These are phyloP conservation scores for Sporisorium exsertum DNA, from an alignment of 1,284 basidiomycete species.

Conservation along the genomic window DNA sequence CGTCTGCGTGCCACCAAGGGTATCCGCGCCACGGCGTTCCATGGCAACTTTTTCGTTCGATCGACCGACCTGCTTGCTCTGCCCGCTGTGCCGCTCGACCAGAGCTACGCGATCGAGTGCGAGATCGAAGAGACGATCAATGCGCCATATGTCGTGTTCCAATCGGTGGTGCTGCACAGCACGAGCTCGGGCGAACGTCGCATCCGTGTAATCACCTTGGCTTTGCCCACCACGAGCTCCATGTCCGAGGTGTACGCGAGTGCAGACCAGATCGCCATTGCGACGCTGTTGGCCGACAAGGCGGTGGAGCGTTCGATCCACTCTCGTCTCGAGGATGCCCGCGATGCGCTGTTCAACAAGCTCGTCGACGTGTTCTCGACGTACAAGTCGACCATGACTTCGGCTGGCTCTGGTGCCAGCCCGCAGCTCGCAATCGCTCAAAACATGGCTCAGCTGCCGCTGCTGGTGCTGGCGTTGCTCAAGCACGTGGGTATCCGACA, in stretches of 20 bases:
- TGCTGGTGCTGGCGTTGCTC: constrained; percentile 86
- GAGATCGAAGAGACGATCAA: constrained; percentile 97
- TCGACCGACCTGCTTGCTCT: constrained; percentile 96
- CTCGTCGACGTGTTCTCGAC: constrained; percentile 88
- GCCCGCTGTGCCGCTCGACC: constrained; percentile 94
- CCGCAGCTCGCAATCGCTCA: constrained; percentile 92
- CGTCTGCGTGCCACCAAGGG: constrained; percentile 88
- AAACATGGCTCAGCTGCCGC: constrained; percentile 92
- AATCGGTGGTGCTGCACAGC: constrained; percentile 95
- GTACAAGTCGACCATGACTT: constrained; percentile 97
- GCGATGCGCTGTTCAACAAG: constrained; percentile 90
- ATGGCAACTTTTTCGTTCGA: constrained; percentile 99
- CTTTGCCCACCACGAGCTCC: constrained; percentile 90
- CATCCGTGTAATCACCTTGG: constrained; percentile 93
- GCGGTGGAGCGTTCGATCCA: constrained; percentile 92
- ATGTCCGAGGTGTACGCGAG: constrained; percentile 94
- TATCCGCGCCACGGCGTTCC: constrained; percentile 95
- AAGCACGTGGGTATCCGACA: constrained; percentile 97
- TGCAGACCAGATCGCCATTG: constrained; percentile 92
- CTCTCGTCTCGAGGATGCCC: constrained; percentile 87
- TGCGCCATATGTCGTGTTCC: constrained; percentile 91
- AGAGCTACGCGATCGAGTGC: constrained; percentile 95
- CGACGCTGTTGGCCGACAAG: constrained; percentile 92
- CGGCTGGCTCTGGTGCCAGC: constrained; percentile 88
- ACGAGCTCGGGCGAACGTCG: constrained; percentile 96